Conservation (phyloP, 495 filamentous ascomycete genomes). For the Penicillium malachiteum region DNA sequence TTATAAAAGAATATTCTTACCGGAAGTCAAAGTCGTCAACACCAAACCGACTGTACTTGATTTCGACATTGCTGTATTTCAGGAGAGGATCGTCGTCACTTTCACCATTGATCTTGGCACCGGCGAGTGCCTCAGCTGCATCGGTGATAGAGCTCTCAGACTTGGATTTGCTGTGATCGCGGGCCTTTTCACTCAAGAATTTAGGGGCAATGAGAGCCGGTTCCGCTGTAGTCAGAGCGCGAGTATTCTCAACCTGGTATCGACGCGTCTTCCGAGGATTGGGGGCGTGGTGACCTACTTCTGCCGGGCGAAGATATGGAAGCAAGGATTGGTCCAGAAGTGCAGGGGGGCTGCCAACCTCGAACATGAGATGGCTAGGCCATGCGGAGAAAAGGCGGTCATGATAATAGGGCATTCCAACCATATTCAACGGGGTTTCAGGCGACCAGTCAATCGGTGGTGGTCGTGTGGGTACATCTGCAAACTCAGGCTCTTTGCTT, state of each 20-base stretch:
- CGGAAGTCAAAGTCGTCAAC: slow-evolving; percentile 98
- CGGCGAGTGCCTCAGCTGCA: slow-evolving; percentile 58
- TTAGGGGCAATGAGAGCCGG: slow-evolving; percentile 70
- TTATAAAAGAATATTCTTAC: slow-evolving; percentile 43
- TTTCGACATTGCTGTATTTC: slow-evolving; percentile 87
- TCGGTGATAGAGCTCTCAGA: slow-evolving; percentile 59
- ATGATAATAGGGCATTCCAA: slow-evolving; percentile 93
- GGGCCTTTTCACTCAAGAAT: slow-evolving; percentile 89
- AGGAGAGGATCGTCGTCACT: slow-evolving; percentile 70
- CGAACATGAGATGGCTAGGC: slow-evolving; percentile 78
- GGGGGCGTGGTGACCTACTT: slow-evolving; percentile 70
- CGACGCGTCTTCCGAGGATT: slow-evolving; percentile 72
- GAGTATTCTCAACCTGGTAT: slow-evolving; percentile 81
- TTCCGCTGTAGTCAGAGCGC: slow-evolving; percentile 48
- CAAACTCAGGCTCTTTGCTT: slow-evolving; percentile 73
- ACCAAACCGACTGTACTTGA: slow-evolving; percentile 96
- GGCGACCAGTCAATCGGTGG: slow-evolving; percentile 62
- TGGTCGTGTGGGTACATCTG: slow-evolving; percentile 56
- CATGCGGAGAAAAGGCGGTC: slow-evolving; percentile 85
- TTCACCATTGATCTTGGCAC: slow-evolving; percentile 60
- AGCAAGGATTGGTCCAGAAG: slow-evolving; percentile 74
- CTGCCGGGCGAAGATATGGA: slow-evolving; percentile 62
- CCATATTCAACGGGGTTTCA: slow-evolving; percentile 77
- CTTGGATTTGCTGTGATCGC: slow-evolving; percentile 58
- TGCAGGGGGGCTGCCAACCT: slow-evolving; percentile 77